These are phyloP conservation scores for Trichoderma sp. DNA, from an alignment of 2,329 filamentous ascomycete genomes.

Conservation along the genomic window DNA sequence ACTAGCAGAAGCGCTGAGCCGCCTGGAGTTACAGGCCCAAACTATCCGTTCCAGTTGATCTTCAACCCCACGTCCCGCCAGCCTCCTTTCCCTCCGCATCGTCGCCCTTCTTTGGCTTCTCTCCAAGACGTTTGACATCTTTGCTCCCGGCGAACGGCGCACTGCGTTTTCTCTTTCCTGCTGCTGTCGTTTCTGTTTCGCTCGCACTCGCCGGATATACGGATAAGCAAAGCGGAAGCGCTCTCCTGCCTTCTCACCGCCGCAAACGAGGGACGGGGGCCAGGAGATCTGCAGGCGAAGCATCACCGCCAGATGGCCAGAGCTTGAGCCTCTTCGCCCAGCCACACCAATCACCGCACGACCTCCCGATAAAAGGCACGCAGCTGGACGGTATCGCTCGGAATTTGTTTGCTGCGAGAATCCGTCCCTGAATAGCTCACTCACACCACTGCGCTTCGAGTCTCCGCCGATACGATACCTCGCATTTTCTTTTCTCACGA, in stretches of 20 bases:
- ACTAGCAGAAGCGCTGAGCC: background rate
- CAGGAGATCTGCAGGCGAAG: background rate
- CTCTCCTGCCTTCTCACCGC: slow-evolving; percentile 3
- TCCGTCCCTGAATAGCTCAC: background rate
- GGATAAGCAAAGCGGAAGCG: background rate
- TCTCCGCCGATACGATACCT: background rate
- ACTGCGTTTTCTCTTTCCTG: background rate
- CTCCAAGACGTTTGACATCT: background rate
- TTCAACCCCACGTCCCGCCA: slow-evolving; percentile 19
- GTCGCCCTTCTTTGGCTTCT: background rate
- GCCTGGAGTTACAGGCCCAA: slow-evolving; percentile 4
- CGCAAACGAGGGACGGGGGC: background rate
- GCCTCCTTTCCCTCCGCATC: slow-evolving; percentile 8
- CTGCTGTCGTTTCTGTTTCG: background rate
- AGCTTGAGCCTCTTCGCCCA: background rate
- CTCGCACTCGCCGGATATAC: background rate
- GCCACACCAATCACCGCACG: background rate
- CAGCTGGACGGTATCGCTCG: background rate
- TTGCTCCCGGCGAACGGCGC: background rate
- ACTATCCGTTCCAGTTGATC: background rate
- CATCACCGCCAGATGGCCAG: slow-evolving; percentile 14
- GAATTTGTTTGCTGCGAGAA: background rate
- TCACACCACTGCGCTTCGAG: background rate
- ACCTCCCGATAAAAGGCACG: background rate
- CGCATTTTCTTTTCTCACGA: background rate